Evolutionary conservation across 2,329 filamentous ascomycete genomes (phyloP).

Genomic region (Fusarium sterilihyphosum): DNA sequence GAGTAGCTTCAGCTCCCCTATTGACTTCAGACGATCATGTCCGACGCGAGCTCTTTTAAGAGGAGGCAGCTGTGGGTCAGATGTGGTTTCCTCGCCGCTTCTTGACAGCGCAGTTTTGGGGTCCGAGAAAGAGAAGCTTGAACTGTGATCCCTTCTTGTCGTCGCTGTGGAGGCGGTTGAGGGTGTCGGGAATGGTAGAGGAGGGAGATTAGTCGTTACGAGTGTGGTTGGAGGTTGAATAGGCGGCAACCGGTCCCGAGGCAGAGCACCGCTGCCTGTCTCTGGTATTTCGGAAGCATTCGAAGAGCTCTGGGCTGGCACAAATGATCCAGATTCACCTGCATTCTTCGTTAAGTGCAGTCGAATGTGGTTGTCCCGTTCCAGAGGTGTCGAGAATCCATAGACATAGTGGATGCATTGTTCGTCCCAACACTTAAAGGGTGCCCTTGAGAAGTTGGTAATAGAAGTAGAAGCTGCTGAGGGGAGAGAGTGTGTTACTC

Average conservation of each 20-base stretch:
- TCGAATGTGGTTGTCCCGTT: conserved; percentile 62
- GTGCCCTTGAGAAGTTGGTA: conserved; percentile 13
- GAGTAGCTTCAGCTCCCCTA: conserved; percentile 63
- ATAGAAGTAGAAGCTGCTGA: conserved; percentile 20
- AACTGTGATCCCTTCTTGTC: conserved; percentile 42
- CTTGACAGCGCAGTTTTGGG: conserved; percentile 50
- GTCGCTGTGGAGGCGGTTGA: conserved; percentile 44
- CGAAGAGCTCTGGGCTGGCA: conserved; percentile 35
- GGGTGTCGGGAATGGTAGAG: conserved; percentile 44
- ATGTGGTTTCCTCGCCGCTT: conserved; percentile 57
- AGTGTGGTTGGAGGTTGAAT: conserved; percentile 52
- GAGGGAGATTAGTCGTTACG: conserved; percentile 43
- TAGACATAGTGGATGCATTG: conserved; percentile 68
- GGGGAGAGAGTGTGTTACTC: conserved; percentile 52
- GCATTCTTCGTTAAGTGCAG: conserved; percentile 55
- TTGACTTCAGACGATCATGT: conserved; percentile 65
- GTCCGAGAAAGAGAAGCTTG: conserved; percentile 51
- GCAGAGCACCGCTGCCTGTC: conserved; percentile 34
- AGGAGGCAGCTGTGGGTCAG: conserved; percentile 64
- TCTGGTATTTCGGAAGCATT: conserved; percentile 20
- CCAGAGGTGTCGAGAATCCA: conserved; percentile 61
- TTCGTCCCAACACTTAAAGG: conserved; percentile 66
- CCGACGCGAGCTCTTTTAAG: conserved; percentile 63
- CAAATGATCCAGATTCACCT: conserved; percentile 57
- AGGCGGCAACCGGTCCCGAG: conserved; percentile 44